phyloP scores from a whole-genome alignment of 345 rosid species.

The Gossypium herbaceum region DNA sequence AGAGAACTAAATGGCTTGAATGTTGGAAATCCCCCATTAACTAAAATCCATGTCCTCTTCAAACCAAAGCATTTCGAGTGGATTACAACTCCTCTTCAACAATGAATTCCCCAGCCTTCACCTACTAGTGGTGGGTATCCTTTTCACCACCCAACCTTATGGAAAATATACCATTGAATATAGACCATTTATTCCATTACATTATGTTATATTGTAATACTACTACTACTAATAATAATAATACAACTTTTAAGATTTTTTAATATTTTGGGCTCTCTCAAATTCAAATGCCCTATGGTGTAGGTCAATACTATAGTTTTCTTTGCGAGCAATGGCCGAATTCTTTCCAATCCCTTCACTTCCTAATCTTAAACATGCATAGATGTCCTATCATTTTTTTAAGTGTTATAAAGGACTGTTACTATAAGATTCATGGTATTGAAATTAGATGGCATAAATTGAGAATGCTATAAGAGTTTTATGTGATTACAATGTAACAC shows the following conservation, averaged over 20 bases:
- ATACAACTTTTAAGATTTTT: slow-evolving; percentile 30
- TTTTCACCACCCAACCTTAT: slow-evolving; percentile 82
- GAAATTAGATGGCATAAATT: too few relatives aligned
- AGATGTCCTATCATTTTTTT: slow-evolving; percentile 3
- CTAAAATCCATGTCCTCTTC: slow-evolving; percentile 41
- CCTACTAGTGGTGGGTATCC: slow-evolving; percentile 71
- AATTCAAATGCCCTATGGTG: slow-evolving; percentile 49
- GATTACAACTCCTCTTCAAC: slow-evolving; percentile 92
- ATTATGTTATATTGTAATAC: background rate
- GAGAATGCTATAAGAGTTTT: too few relatives aligned
- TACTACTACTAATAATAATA: background rate
- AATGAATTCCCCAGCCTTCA: slow-evolving; percentile 38
- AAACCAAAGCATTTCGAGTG: slow-evolving; percentile 63
- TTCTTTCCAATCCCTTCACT: slow-evolving; percentile 17
- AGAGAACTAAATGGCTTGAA: slow-evolving; percentile 30
- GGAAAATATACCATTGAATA: slow-evolving; percentile 36
- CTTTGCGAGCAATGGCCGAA: slow-evolving; percentile 28
- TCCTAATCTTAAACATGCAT: slow-evolving; percentile 15
- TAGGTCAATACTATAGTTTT: slow-evolving; percentile 13
- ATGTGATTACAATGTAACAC: too few relatives aligned
- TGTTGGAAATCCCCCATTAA: slow-evolving; percentile 35
- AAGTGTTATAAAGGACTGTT: background rate
- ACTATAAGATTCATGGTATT: too few relatives aligned
- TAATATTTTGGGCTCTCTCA: slow-evolving; percentile 44
- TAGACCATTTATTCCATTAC: slow-evolving; percentile 10